Evolutionary conservation across 495 filamentous ascomycete genomes (phyloP).

Genomic region (Echria macrotheca): DNA sequence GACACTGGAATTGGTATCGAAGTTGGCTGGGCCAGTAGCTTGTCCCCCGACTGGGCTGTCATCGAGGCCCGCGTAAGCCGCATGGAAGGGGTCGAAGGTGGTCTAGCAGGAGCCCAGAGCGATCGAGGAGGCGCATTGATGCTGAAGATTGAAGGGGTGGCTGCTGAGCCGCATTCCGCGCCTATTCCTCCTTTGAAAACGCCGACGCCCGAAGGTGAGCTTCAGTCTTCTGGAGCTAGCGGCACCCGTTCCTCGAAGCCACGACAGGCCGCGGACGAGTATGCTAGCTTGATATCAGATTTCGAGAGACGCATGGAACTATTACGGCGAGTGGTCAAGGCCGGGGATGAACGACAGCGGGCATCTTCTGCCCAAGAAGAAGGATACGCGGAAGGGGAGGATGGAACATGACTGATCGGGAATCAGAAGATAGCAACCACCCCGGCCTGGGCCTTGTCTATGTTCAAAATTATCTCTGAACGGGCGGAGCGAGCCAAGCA

Average conservation of each 20-base stretch:
- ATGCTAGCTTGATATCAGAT: conserved; percentile 55
- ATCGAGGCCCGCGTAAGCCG: conserved; percentile 34
- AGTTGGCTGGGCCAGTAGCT: conserved; percentile 40
- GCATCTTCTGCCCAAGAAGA: conserved; percentile 21
- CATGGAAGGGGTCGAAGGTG: conserved; percentile 32
- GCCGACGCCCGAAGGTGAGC: conserved; percentile 20
- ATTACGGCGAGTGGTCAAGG: conserved; percentile 44
- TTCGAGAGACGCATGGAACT: conserved; percentile 62
- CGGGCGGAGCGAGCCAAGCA: no score
- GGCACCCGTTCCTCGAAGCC: conserved; percentile 36
- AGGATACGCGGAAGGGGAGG: not conserved
- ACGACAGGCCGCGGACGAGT: conserved; percentile 27
- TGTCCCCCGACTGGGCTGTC: conserved; percentile 45
- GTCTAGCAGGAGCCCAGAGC: conserved; percentile 22
- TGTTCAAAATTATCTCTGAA: not conserved
- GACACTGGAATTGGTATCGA: conserved; percentile 44
- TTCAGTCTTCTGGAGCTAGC: conserved; percentile 28
- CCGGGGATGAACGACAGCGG: conserved; percentile 35
- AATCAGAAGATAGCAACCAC: not conserved
- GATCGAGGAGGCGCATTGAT: conserved; percentile 45
- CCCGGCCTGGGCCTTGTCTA: not conserved
- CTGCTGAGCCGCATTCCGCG: conserved; percentile 29
- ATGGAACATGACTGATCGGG: not conserved
- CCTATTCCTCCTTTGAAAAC: conserved; percentile 17
- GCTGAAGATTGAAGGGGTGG: conserved; percentile 60